Evolutionary conservation across 192 early-diverging fungal species (phyloP).

Genomic region (Entomortierella chlamydospora): DNA sequence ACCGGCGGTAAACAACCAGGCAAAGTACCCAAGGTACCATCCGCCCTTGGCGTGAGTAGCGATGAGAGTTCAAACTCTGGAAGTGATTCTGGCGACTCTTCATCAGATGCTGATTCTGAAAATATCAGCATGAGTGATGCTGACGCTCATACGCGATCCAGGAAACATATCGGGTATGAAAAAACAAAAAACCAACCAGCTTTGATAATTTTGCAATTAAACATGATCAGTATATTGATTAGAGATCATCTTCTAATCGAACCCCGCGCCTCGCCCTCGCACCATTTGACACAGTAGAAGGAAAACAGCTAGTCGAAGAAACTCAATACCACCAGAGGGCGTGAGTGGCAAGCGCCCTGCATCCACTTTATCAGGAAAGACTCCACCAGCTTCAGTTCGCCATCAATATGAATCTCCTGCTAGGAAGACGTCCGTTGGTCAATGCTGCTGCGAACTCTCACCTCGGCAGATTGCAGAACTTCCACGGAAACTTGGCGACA

Average conservation of each 20-base stretch:
- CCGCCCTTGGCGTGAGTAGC: slow-evolving; percentile 13
- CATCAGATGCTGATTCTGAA: slow-evolving; percentile 24
- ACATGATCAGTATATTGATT: too few relatives aligned
- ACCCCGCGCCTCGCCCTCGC: too few relatives aligned
- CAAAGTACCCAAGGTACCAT: slow-evolving; percentile 32
- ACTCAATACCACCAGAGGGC: slow-evolving; percentile 23
- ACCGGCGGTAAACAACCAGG: slow-evolving; percentile 51
- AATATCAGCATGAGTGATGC: slow-evolving; percentile 18
- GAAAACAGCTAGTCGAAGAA: slow-evolving; percentile 29
- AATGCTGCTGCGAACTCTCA: slow-evolving; percentile 19
- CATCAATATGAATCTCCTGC: slow-evolving; percentile 22
- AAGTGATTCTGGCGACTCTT: slow-evolving; percentile 35
- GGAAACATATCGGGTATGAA: slow-evolving; percentile 39
- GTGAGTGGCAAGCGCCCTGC: slow-evolving; percentile 28
- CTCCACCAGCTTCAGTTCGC: slow-evolving; percentile 20
- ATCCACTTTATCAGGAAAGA: slow-evolving; percentile 17
- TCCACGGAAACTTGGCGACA: background rate
- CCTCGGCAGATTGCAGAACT: slow-evolving; percentile 25
- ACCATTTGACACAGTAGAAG: slow-evolving; percentile 14
- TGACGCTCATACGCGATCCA: slow-evolving; percentile 11
- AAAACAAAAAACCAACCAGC: too few relatives aligned
- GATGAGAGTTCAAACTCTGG: slow-evolving; percentile 40
- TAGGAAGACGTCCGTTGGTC: slow-evolving; percentile 22
- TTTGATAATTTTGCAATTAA: too few relatives aligned
- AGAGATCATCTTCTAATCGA: too few relatives aligned